Base-by-base conservation (phyloP, 768 basidiomycete genomes). In the Phanerochaete sordida region DNA sequence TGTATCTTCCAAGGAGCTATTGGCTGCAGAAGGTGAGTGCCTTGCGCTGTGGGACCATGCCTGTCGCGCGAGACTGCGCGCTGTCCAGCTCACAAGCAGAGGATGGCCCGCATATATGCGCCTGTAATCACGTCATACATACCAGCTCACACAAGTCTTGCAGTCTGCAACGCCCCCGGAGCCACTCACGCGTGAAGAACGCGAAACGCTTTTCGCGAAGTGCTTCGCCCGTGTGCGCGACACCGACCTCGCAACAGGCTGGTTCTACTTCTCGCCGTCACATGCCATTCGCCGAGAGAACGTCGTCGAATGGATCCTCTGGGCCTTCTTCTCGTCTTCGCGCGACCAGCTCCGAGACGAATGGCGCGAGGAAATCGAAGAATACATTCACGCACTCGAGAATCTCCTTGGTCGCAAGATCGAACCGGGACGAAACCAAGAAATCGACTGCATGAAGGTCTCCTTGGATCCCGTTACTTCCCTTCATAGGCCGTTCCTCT, bases 241-340 rank as follows among this genome's bases (percentile, higher is more conserved):
- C 37, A 60, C 61, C 3, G 68, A 75, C 28, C 72, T 75, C 43
- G 74, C 77, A 0, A 74, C 75, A 2, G 82, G 81, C 27, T 89
- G 86, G 85, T 87, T 88, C 69, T 68, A 77, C 7, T 73, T 72
- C 4, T 50, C 71, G 1, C 54, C 70, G 27, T 48, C 65, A 7
- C 24, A 48, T 45, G 64, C 49, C 9, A 66, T 82, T 54, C 76
- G 73, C 52, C 77, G 77, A 21, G 76, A 80, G 19, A 85, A 88
- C 60, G 70, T 81, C 43, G 49, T 74, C 5, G 83, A 86, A 48
- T 88, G 86, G 86, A 68, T 88, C n/a, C 73, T 84, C 6, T 88
- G 85, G 85, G 81, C 84, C 0, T 61, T 88, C 24, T 88, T 86
- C 66, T 79, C 79, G 1, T 69, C 75, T 2, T 71, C 77, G 5